Evolutionary conservation across 208 protist genomes (phyloP).

Genomic region (Leishmania aethiopica): DNA sequence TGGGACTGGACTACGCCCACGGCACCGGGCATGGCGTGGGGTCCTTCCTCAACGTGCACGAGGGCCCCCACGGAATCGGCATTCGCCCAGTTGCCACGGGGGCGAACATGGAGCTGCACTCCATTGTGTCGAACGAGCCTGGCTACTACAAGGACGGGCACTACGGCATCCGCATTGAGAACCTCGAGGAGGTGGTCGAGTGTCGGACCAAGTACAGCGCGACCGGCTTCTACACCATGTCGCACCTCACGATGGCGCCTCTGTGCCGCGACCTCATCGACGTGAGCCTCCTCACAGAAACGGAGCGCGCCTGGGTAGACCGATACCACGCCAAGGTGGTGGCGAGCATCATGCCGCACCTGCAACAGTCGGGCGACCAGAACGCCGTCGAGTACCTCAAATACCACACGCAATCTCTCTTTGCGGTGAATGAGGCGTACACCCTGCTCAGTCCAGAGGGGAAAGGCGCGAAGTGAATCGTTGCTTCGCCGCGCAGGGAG

Average conservation of each 20-base stretch:
- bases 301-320: conserved; percentile 78
- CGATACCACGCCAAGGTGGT: conserved; percentile 73
- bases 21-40: conserved; percentile 98
- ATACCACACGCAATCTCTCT: conserved; percentile 67
- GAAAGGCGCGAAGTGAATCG: background rate
- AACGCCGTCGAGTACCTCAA: conserved; percentile 67
- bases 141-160: conserved; percentile 98
- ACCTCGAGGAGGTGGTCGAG: conserved; percentile 91
- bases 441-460: background rate
- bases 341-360: conserved; percentile 41
- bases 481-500: background rate
- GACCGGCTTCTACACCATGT: conserved; percentile 73
- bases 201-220: conserved; percentile 56
- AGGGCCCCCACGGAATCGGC: conserved; percentile 91
- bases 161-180: conserved; percentile 99
- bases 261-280: conserved; percentile 93
- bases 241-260: conserved; percentile 89
- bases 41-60: conserved; percentile 97
- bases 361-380: conserved; percentile 52
- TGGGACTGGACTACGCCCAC: conserved; percentile 95
- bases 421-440: conserved; percentile 2
- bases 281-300: conserved; percentile 57
- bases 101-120: conserved; percentile 58
- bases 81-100: conserved; percentile 47
- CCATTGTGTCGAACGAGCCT: conserved; percentile 92